Percentiles rank a stretch among this genome's conserved stretches.
These are phyloP conservation scores for Hyaloscypha variabilis DNA, from an alignment of 495 filamentous ascomycete genomes.

Conservation along the genomic window DNA sequence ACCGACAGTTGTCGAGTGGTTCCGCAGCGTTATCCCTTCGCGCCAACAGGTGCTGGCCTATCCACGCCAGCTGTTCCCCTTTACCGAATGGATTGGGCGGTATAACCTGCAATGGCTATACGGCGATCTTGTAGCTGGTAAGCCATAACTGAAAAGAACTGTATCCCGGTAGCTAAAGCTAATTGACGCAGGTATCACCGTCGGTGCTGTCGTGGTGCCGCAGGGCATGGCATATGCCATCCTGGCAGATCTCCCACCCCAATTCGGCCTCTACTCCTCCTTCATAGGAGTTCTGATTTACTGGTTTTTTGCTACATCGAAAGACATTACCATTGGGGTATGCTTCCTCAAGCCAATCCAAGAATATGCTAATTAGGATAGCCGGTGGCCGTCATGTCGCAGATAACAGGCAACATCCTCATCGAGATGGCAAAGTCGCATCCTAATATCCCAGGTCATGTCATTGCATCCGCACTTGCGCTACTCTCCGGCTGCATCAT, in stretches of 20 bases:
- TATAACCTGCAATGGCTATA: slow-evolving; percentile 90
- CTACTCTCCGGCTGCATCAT: slow-evolving; percentile 85
- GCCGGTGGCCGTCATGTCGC: slow-evolving; percentile 97
- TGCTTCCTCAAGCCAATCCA: slow-evolving; percentile 75
- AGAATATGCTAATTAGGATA: too few relatives aligned
- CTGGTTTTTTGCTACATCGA: slow-evolving; percentile 99
- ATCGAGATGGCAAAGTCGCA: slow-evolving; percentile 53
- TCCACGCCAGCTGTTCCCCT: slow-evolving; percentile 75
- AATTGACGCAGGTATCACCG: slow-evolving; percentile 72
- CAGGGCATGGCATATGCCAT: slow-evolving; percentile 97
- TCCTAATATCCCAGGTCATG: slow-evolving; percentile 60
- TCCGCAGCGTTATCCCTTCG: slow-evolving; percentile 62
- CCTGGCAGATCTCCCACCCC: slow-evolving; percentile 72
- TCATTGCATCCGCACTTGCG: slow-evolving; percentile 79
- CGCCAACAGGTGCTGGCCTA: slow-evolving; percentile 58
- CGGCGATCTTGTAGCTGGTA: slow-evolving; percentile 90
- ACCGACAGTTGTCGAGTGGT: slow-evolving; percentile 74
- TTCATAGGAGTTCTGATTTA: slow-evolving; percentile 98
- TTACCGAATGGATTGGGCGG: slow-evolving; percentile 81
- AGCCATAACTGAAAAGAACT: slow-evolving; percentile 29
- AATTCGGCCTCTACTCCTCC: slow-evolving; percentile 94
- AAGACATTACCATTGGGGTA: slow-evolving; percentile 97
- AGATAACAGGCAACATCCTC: slow-evolving; percentile 81
- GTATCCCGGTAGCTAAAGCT: slow-evolving; percentile 8
- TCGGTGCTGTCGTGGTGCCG: slow-evolving; percentile 93